Base-by-base conservation (phyloP, 257 asterid genomes). In the Rubia yunnanensis region DNA sequence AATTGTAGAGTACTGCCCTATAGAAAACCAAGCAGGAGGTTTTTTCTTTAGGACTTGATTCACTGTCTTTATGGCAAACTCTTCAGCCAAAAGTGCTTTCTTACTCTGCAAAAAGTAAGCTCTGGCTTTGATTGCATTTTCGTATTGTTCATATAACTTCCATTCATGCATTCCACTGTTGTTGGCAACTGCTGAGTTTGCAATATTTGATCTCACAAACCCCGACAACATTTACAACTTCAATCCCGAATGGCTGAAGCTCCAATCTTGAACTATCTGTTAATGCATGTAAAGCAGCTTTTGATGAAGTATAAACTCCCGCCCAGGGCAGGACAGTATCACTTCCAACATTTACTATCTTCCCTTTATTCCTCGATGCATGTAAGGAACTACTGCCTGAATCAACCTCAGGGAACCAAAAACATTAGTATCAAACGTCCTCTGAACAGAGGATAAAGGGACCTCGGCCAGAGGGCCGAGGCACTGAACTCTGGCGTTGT, bases 341-440 rank as follows among this genome's bases (percentile, higher is more conserved):
- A 69, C 99, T 92, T 72, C 97, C 99, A 15, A 92, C 60, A 67
- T 89, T 92, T 20, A 89, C 95, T 31, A 92, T 92, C 76, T 82
- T 92, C 28, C 97, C 99, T 73, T 83, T 83, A 82, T 83, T 89
- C 81, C 97, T 82, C 26, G 86, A 82, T 88, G 91, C 99, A 92
- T 92, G 78, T 87, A 96, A 59, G 99, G 97, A 65, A 89, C 87
- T 49, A 86, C 94, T 34, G 86, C 86, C 78, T 92, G 99, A 76
- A 92, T 82, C 80, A 89, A 56, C 77, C 97, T 82, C 80, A 92
- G 75, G 27, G 95, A 54, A 89, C 99, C 99, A 38, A 63, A 92
- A 58, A 89, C 86, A 74, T 92, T 92, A n/a, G 99, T 92, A 55
- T 86, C 74, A 80, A 84, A 92, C 63, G 95, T 87, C 9, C 72